Evolutionary conservation across 2,329 filamentous ascomycete genomes (phyloP).

Genomic region (Fusarium napiforme): DNA sequence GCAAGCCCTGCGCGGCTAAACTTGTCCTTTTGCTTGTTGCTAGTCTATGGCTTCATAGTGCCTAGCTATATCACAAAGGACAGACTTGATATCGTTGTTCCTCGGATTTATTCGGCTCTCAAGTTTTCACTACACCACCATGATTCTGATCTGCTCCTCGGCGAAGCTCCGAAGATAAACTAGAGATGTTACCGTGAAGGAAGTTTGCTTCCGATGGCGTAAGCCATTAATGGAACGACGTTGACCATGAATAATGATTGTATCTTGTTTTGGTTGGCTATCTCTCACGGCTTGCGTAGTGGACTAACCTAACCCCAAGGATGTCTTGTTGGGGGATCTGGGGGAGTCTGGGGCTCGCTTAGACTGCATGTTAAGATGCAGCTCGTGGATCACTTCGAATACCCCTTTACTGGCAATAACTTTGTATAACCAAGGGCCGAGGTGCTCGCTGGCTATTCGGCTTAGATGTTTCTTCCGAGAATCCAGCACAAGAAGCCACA

Average conservation of each 20-base stretch:
- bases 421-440: background rate
- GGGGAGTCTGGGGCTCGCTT: background rate
- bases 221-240: background rate
- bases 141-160: background rate
- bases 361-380: background rate
- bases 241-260: background rate
- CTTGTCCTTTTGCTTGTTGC: constrained; percentile 5
- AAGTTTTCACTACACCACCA: background rate
- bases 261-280: background rate
- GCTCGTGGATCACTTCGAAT: background rate
- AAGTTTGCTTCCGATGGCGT: background rate
- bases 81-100: background rate
- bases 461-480: background rate
- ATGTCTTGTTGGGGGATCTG: background rate
- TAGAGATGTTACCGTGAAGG: background rate
- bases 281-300: background rate
- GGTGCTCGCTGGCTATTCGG: background rate
- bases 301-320: background rate
- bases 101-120: background rate
- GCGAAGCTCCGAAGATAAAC: constrained; percentile 25
- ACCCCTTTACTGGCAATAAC: background rate
- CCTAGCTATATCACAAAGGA: background rate
- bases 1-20: constrained; percentile 16
- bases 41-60: background rate
- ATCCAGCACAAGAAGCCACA: background rate